These are phyloP conservation scores for Daldinia eschscholtzii DNA, from an alignment of 2,329 filamentous ascomycete species.

Conservation along the genomic window DNA sequence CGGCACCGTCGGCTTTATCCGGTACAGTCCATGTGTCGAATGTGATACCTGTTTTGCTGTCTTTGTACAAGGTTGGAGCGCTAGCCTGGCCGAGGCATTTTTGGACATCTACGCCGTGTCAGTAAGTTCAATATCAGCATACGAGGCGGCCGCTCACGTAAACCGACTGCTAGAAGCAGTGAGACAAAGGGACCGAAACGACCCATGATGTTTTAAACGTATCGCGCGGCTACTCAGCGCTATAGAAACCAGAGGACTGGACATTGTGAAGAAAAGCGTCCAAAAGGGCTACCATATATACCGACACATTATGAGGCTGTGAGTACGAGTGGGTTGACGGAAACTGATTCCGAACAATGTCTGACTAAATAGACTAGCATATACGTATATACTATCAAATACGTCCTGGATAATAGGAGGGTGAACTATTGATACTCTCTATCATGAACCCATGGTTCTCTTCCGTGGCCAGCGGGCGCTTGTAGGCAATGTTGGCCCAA, in stretches of 20 bases:
- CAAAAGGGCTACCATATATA: slow-evolving; percentile 22
- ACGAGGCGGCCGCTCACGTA: slow-evolving; percentile 34
- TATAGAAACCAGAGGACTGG: slow-evolving; percentile 10
- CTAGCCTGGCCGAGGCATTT: slow-evolving; percentile 44
- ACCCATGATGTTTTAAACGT: slow-evolving; percentile 42
- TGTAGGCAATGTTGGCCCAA: not conserved
- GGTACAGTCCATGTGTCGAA: slow-evolving; percentile 65
- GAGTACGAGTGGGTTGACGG: slow-evolving; percentile 21
- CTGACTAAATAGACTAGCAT: slow-evolving; percentile 19
- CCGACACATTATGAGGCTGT: slow-evolving; percentile 8
- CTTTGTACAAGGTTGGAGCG: slow-evolving; percentile 56
- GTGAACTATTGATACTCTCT: slow-evolving; percentile 17
- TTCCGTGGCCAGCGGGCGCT: not conserved
- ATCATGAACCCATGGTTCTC: slow-evolving; percentile 7
- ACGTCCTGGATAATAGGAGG: slow-evolving; percentile 32
- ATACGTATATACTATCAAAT: slow-evolving; percentile 4
- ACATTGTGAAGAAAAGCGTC: not conserved
- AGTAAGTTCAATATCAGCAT: slow-evolving; percentile 28
- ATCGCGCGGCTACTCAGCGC: not conserved
- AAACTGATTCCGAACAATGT: slow-evolving; percentile 24
- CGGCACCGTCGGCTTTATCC: slow-evolving; percentile 42
- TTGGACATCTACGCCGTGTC: slow-evolving; percentile 45
- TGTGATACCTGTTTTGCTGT: slow-evolving; percentile 63
- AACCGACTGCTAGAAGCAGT: slow-evolving; percentile 46
- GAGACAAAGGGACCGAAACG: slow-evolving; percentile 39